A percentile compares a stretch with the other conserved stretches of the same genome.
These are phyloP conservation scores for Caryocar brasiliense DNA, from an alignment of 441 rosid species.

Conservation along the genomic window DNA sequence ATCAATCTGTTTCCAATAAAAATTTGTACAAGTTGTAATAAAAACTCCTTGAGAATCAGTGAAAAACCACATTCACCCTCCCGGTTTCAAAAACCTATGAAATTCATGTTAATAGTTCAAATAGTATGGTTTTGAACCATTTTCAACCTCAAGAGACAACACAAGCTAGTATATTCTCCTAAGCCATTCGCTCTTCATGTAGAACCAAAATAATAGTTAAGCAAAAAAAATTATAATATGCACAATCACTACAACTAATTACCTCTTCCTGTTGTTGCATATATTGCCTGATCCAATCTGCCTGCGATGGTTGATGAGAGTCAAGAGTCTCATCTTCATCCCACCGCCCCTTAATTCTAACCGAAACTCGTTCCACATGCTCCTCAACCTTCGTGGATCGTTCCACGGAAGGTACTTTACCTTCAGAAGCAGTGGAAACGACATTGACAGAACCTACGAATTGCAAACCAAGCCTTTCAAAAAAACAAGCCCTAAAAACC, in stretches of 20 bases:
- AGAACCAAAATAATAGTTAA: too few species aligned
- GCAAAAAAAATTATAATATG: background rate
- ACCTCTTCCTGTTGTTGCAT: conserved; percentile 84
- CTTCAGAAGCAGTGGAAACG: conserved; percentile 47
- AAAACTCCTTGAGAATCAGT: too few species aligned
- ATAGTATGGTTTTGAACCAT: too few species aligned
- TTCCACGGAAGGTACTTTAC: conserved; percentile 36
- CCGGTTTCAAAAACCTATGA: too few species aligned
- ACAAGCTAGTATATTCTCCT: too few species aligned
- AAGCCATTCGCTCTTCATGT: too few species aligned
- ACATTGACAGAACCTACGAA: conserved; percentile 62
- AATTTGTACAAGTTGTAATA: background rate
- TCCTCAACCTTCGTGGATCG: conserved; percentile 19
- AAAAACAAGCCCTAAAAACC: background rate
- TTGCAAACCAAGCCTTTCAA: background rate
- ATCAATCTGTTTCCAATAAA: background rate
- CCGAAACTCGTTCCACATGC: conserved; percentile 34
- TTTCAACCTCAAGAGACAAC: too few species aligned
- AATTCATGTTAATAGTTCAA: too few species aligned
- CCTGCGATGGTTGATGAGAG: conserved; percentile 57
- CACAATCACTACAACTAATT: background rate
- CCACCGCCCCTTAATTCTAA: conserved; percentile 39
- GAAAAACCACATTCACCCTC: too few species aligned
- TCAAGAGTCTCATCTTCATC: conserved; percentile 36
- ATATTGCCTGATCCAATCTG: conserved; percentile 86